Percentiles rank a stretch among this genome's conserved stretches.
Conservation (phyloP, 1,139 yeast genomes). For the Nakaseomyces delphensis region DNA sequence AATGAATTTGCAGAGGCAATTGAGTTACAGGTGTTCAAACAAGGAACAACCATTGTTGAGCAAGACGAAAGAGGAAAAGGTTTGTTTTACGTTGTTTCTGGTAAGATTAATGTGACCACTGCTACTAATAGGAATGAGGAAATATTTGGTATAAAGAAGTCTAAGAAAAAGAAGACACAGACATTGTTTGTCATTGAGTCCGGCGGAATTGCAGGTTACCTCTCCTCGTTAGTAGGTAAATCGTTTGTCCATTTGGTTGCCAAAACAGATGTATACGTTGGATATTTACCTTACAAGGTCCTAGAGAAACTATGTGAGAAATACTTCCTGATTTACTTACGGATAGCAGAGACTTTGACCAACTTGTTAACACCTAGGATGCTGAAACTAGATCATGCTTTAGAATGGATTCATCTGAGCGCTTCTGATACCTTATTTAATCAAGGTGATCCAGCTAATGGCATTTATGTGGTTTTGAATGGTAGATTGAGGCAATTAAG, state of each 20-base stretch:
- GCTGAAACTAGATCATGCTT: constrained; percentile 74
- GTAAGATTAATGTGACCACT: constrained; percentile 55
- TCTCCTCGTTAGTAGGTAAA: constrained; percentile 71
- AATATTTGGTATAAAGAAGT: neutral
- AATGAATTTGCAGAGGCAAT: constrained; percentile 57
- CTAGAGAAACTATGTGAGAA: constrained; percentile 64
- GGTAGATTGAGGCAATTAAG: constrained; percentile 73
- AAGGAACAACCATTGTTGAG: constrained; percentile 50
- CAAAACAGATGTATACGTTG: constrained; percentile 52
- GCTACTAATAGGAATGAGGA: constrained; percentile 17
- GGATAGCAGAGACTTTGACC: constrained; percentile 67
- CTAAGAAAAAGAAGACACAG: constrained; percentile 25
- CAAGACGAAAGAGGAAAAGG: constrained; percentile 68
- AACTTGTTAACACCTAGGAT: constrained; percentile 58
- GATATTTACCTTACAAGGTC: constrained; percentile 55
- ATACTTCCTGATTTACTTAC: constrained; percentile 64
- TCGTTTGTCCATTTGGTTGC: constrained; percentile 69
- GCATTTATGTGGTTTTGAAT: constrained; percentile 82
- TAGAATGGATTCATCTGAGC: constrained; percentile 88
- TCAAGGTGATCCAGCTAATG: constrained; percentile 85
- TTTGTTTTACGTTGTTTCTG: constrained; percentile 69
- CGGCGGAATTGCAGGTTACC: constrained; percentile 85
- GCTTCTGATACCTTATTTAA: constrained; percentile 76
- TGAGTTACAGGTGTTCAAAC: constrained; percentile 46
- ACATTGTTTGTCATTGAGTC: constrained; percentile 52